phyloP scores from a whole-genome alignment of 148 eudicot genomes.

The Euryodendron excelsum region DNA sequence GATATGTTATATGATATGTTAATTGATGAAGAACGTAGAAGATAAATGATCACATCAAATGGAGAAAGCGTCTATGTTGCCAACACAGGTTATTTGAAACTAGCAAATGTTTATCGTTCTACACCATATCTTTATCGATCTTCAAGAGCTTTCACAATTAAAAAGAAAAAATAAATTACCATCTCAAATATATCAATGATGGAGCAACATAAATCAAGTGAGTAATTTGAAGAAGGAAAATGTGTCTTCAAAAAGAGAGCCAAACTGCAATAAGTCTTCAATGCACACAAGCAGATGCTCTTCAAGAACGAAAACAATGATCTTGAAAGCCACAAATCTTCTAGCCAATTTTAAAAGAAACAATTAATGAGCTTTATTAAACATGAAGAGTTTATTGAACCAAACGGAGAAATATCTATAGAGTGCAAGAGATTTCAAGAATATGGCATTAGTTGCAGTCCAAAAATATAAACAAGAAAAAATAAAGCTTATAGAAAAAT shows the following conservation, averaged over 20 bases:
- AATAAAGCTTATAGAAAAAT: too few relatives aligned
- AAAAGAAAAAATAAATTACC: conserved; percentile 33
- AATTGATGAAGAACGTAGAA: background rate
- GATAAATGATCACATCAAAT: conserved; percentile 4
- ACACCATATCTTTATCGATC: background rate
- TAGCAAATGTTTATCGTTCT: background rate
- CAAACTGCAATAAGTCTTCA: conserved; percentile 53
- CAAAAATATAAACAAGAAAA: too few relatives aligned
- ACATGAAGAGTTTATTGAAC: background rate
- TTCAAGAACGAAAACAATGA: conserved; percentile 57
- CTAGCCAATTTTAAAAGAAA: conserved; percentile 28
- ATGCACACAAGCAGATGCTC: conserved; percentile 55
- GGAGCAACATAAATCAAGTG: conserved; percentile 49
- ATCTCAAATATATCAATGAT: conserved; percentile 43
- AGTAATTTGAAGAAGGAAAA: conserved; percentile 40
- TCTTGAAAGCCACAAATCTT: conserved; percentile 46
- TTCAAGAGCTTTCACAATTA: background rate
- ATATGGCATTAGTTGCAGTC: background rate
- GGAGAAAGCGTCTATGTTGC: background rate
- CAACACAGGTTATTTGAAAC: background rate
- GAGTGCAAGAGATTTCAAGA: background rate
- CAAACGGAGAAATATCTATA: background rate
- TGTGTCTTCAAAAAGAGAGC: conserved; percentile 26
- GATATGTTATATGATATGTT: background rate
- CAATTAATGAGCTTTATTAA: background rate